Base-by-base conservation (phyloP, 2,329 filamentous ascomycete species). In the Monosporascus cannonballus region DNA sequence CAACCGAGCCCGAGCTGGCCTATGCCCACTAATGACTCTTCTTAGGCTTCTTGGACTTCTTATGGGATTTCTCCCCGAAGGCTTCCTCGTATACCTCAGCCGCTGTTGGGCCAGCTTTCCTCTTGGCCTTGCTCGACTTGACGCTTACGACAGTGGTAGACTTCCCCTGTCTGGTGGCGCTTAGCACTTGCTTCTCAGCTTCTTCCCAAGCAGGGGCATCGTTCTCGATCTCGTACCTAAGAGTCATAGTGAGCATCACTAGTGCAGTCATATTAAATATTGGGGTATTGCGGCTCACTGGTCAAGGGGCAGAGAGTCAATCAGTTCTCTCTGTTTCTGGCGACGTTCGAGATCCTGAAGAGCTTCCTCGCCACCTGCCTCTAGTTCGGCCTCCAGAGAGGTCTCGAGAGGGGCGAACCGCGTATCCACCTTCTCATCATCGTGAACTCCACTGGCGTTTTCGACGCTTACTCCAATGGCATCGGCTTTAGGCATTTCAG, bases 261-360 rank as follows among this genome's bases (percentile, higher is more conserved):
- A 27, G 41, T 47, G 38, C 49, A 20, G 45, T 6, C 34, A 15
- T 30, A 6, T 24, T 14, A 17, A n/a, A 24, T 41, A 46, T 46
- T 36, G 25, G 36, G 34, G 27, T 22, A 50, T n/a, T 18, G 9
- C 44, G 52, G 73, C 86, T 80, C 79, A 93, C 83, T 89, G 86
- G 64, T 96, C 90, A 50, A 97, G 77, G 45, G 93, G 92, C 56
- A 97, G 75, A 57, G 91, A 87, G 74, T 96, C 89, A 64, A 97
- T 96, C 59, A 97, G 76, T 60, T 90, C 89, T 62, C 87, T 84
- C 71, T 96, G 90, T 72, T 93, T 89, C 69, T 89, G 85, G 60
- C 82, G 83, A 15, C 42, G 42, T n/a, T 46, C 42, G 63, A 96
- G 74, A 54, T 83, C 84, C 47, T 76, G 77, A 56, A 90, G 71